A percentile compares a stretch with the other conserved stretches of the same genome.
Conservation (phyloP, 495 filamentous ascomycete species). For the Rhizodiscina lignyota region DNA sequence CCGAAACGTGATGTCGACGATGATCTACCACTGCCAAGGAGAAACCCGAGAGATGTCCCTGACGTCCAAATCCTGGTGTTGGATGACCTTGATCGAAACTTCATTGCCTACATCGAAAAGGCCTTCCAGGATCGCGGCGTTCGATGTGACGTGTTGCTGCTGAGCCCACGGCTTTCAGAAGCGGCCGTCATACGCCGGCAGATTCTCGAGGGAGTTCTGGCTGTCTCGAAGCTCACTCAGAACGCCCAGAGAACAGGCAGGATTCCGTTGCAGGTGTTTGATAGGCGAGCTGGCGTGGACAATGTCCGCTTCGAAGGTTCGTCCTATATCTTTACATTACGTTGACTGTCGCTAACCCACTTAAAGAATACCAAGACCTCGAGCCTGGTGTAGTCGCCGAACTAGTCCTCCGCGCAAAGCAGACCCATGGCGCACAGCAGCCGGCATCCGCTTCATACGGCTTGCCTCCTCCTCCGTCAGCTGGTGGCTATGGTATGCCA, state of each 20-base stretch:
- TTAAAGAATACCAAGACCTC: slow-evolving; percentile 58
- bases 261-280: slow-evolving; percentile 71
- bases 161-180: slow-evolving; percentile 62
- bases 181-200: slow-evolving; percentile 66
- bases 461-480: slow-evolving; percentile 8
- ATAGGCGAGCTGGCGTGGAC: slow-evolving; percentile 50
- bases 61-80: slow-evolving; percentile 80
- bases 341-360: slow-evolving; percentile 6
- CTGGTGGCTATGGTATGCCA: not conserved
- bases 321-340: slow-evolving; percentile 6
- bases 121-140: slow-evolving; percentile 51
- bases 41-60: slow-evolving; percentile 61
- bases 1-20: slow-evolving; percentile 40
- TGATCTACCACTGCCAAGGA: slow-evolving; percentile 52
- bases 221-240: slow-evolving; percentile 57
- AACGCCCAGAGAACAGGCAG: slow-evolving; percentile 49
- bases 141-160: slow-evolving; percentile 55
- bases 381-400: slow-evolving; percentile 62
- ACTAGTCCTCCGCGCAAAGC: slow-evolving; percentile 61
- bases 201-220: slow-evolving; percentile 76
- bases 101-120: slow-evolving; percentile 65
- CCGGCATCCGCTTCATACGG: slow-evolving; percentile 7
- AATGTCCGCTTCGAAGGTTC: slow-evolving; percentile 63
- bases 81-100: slow-evolving; percentile 63
- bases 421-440: slow-evolving; percentile 16